A percentile compares a stretch with the other conserved stretches of the same genome.
Evolutionary conservation across 768 basidiomycete genomes (phyloP).

Genomic region (Russula foetens): DNA sequence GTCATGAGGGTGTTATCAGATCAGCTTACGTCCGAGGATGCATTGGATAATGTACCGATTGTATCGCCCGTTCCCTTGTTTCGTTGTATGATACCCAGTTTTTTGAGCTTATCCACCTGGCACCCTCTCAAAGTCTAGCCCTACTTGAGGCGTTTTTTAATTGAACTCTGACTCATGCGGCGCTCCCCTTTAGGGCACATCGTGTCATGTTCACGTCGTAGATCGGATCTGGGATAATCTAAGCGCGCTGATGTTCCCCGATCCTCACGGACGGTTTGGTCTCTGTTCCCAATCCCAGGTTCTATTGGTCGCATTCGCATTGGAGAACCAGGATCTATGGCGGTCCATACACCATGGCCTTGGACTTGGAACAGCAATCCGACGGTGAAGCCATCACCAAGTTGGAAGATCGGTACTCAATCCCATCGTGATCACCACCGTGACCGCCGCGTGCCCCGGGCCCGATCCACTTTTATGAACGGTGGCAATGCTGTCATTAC

Average conservation of each 20-base stretch:
- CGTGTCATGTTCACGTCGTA: neutral
- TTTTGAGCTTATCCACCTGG: neutral
- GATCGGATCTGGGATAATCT: neutral
- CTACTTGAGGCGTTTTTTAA: neutral
- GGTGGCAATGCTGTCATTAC: neutral
- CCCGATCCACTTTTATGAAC: neutral
- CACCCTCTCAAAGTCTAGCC: neutral
- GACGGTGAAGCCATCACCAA: neutral
- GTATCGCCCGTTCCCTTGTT: neutral
- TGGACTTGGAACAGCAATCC: neutral
- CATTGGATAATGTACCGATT: neutral
- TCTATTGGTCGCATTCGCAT: too few species aligned
- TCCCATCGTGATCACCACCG: neutral
- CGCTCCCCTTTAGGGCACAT: neutral
- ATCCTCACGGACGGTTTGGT: neutral
- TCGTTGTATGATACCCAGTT: neutral
- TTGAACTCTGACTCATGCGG: neutral
- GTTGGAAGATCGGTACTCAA: neutral
- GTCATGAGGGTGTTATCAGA: neutral
- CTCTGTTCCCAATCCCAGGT: too few species aligned
- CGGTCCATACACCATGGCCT: too few species aligned
- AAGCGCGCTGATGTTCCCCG: neutral
- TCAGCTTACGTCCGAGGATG: neutral
- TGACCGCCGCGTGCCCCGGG: neutral
- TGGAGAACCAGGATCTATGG: neutral